A percentile compares a stretch with the other conserved stretches of the same genome.
Conservation (phyloP, 768 basidiomycete genomes). For the Agaricus subrufescens region DNA sequence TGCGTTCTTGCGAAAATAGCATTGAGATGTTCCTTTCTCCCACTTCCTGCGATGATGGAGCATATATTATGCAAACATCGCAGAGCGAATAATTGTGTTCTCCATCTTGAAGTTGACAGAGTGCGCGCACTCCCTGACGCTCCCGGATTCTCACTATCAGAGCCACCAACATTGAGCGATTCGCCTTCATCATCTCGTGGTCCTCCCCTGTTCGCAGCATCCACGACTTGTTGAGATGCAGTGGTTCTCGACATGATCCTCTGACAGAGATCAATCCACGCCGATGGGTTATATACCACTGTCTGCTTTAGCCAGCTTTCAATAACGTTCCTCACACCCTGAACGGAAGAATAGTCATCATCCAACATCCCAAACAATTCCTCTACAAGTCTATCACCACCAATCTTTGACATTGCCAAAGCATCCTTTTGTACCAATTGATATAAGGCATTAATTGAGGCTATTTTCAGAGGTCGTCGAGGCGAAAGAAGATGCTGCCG, state of each 20-base stretch:
- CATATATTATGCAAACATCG: slow-evolving; percentile 91
- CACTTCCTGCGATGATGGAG: slow-evolving; percentile 63
- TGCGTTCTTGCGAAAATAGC: slow-evolving; percentile 60
- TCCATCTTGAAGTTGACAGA: slow-evolving; percentile 78
- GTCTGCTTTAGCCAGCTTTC: slow-evolving; percentile 94
- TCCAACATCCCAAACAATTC: slow-evolving; percentile 94
- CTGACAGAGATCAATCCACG: slow-evolving; percentile 98
- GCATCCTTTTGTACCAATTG: slow-evolving; percentile 97
- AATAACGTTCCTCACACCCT: slow-evolving; percentile 92
- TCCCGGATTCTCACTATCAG: slow-evolving; percentile 21
- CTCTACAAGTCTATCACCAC: slow-evolving; percentile 91
- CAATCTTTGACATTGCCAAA: slow-evolving; percentile 83
- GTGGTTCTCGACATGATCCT: slow-evolving; percentile 95
- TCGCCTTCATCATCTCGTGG: slow-evolving; percentile 90
- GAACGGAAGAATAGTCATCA: slow-evolving; percentile 80
- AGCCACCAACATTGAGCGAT: slow-evolving; percentile 66
- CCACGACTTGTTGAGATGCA: slow-evolving; percentile 69
- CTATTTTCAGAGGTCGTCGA: slow-evolving; percentile 82
- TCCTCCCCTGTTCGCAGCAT: slow-evolving; percentile 52
- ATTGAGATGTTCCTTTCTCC: slow-evolving; percentile 81
- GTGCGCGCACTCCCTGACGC: slow-evolving; percentile 28
- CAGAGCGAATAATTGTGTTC: slow-evolving; percentile 93
- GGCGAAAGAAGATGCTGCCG: slow-evolving; percentile 75
- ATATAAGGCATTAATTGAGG: slow-evolving; percentile 93
- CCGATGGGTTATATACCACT: slow-evolving; percentile 86